These are phyloP conservation scores for Aspergillus carlsbadensis DNA, from an alignment of 495 filamentous ascomycete species.

Conservation along the genomic window DNA sequence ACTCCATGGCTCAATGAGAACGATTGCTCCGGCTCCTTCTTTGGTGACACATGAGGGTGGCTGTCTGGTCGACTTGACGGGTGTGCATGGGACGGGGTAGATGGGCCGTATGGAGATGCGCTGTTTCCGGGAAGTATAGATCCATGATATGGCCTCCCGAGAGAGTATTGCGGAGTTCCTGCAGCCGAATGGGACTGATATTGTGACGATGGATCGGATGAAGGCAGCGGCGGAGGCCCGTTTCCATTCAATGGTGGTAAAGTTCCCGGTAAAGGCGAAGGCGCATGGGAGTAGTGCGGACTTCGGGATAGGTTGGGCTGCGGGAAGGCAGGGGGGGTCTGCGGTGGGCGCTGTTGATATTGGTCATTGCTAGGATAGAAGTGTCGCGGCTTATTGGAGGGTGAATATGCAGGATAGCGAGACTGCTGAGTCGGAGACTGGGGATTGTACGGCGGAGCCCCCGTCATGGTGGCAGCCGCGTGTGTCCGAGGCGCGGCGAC, in stretches of 20 bases:
- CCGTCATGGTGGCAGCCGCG: slow-evolving; percentile 49
- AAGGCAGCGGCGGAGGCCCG: slow-evolving; percentile 46
- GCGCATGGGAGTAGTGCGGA: slow-evolving; percentile 52
- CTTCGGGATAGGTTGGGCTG: slow-evolving; percentile 48
- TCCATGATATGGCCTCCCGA: slow-evolving; percentile 48
- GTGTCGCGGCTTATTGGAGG: slow-evolving; percentile 49
- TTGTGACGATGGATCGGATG: slow-evolving; percentile 42
- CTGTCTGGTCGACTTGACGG: slow-evolving; percentile 42
- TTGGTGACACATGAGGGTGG: slow-evolving; percentile 44
- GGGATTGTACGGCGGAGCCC: slow-evolving; percentile 47
- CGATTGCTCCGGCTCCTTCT: slow-evolving; percentile 40
- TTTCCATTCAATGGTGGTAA: slow-evolving; percentile 52
- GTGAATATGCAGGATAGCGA: slow-evolving; percentile 39
- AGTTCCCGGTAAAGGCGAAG: slow-evolving; percentile 49
- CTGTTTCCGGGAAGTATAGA: slow-evolving; percentile 36
- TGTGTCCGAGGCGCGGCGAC: slow-evolving; percentile 32
- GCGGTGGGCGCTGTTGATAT: slow-evolving; percentile 54
- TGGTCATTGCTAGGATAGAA: slow-evolving; percentile 59
- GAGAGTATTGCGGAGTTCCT: slow-evolving; percentile 32
- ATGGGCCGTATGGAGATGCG: slow-evolving; percentile 39
- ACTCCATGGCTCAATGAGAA: slow-evolving; percentile 34
- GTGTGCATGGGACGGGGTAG: slow-evolving; percentile 46
- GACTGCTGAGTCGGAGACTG: slow-evolving; percentile 46
- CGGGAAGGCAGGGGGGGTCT: slow-evolving; percentile 53
- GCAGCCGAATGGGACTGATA: slow-evolving; percentile 42